Percentiles rank a stretch among this genome's conserved stretches.
phyloP scores from a whole-genome alignment of 768 basidiomycete genomes.

The Porpolomopsis calyptriformis region DNA sequence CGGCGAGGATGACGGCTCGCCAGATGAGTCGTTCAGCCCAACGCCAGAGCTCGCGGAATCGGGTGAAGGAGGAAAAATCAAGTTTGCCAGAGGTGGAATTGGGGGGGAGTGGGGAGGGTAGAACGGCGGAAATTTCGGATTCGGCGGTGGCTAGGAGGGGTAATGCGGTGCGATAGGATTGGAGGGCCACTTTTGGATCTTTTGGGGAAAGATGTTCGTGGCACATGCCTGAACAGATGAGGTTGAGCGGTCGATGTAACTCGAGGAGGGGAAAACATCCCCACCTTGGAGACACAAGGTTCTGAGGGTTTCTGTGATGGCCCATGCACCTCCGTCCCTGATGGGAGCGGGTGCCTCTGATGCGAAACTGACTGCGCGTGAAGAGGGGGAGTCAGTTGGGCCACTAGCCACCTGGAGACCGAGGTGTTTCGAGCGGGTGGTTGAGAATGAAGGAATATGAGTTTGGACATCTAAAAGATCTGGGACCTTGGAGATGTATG shows the following conservation, averaged over 20 bases:
- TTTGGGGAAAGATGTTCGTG: slow-evolving; percentile 48
- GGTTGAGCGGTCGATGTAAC: not conserved
- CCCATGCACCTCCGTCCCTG: slow-evolving; percentile 62
- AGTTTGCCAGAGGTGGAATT: slow-evolving; percentile 22
- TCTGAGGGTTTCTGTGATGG: slow-evolving; percentile 60
- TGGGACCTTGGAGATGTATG: slow-evolving; percentile 44
- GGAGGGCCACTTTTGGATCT: slow-evolving; percentile 41
- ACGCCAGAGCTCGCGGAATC: slow-evolving; percentile 76
- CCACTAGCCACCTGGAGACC: slow-evolving; percentile 26
- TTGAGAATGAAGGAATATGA: slow-evolving; percentile 36
- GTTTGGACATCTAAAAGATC: slow-evolving; percentile 43
- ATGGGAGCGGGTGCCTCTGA: slow-evolving; percentile 43
- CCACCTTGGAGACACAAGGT: slow-evolving; percentile 72
- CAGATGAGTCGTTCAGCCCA: slow-evolving; percentile 79
- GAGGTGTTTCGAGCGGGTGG: slow-evolving; percentile 31
- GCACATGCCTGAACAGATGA: slow-evolving; percentile 52
- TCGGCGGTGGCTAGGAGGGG: slow-evolving; percentile 43
- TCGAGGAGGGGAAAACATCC: slow-evolving; percentile 10
- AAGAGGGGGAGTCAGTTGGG: slow-evolving; percentile 32
- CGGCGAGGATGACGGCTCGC: slow-evolving; percentile 60
- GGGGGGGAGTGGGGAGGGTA: slow-evolving; percentile 9
- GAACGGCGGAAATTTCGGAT: slow-evolving; percentile 32
- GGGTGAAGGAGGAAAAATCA: slow-evolving; percentile 47
- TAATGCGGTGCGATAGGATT: slow-evolving; percentile 43
- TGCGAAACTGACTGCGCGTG: slow-evolving; percentile 40